A percentile compares a stretch with the other conserved stretches of the same genome.
Conservation (phyloP, 2,329 filamentous ascomycete species). For the Rosellinia necatrix region DNA sequence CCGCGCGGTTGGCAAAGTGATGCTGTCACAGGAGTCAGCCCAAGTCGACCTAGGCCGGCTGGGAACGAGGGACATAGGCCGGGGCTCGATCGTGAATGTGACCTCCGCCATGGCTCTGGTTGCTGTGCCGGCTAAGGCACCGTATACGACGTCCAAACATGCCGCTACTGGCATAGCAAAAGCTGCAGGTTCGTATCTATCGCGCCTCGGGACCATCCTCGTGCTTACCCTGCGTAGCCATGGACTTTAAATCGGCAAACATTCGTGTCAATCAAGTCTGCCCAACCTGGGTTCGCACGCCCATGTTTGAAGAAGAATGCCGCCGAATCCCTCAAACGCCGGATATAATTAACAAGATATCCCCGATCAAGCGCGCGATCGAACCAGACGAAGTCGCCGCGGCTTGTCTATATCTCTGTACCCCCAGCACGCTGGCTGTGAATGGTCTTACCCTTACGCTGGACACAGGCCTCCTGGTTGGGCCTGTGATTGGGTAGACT, state of each 20-base stretch:
- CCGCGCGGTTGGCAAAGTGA: slow-evolving; percentile 25
- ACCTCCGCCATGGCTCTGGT: slow-evolving; percentile 34
- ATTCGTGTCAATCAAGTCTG: slow-evolving; percentile 32
- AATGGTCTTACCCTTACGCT: slow-evolving; percentile 28
- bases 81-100: slow-evolving; percentile 41
- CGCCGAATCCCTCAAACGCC: slow-evolving; percentile 19
- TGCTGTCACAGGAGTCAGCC: slow-evolving; percentile 28
- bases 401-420: slow-evolving; percentile 33
- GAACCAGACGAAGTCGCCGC: slow-evolving; percentile 32
- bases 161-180: slow-evolving; percentile 34
- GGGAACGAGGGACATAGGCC: slow-evolving; percentile 26
- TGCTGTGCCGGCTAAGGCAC: slow-evolving; percentile 25
- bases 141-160: slow-evolving; percentile 38
- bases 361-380: slow-evolving; percentile 25
- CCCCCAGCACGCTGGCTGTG: slow-evolving; percentile 22
- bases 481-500: not conserved
- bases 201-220: not conserved
- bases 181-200: slow-evolving; percentile 20
- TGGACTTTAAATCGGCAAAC: slow-evolving; percentile 26
- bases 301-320: slow-evolving; percentile 31
- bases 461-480: slow-evolving; percentile 17
- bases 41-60: slow-evolving; percentile 25
- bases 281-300: slow-evolving; percentile 28
- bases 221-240: slow-evolving; percentile 13
- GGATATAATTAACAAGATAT: slow-evolving; percentile 16